phyloP scores from a whole-genome alignment of 2,329 filamentous ascomycete genomes.

The Coniochaeta sp. region DNA sequence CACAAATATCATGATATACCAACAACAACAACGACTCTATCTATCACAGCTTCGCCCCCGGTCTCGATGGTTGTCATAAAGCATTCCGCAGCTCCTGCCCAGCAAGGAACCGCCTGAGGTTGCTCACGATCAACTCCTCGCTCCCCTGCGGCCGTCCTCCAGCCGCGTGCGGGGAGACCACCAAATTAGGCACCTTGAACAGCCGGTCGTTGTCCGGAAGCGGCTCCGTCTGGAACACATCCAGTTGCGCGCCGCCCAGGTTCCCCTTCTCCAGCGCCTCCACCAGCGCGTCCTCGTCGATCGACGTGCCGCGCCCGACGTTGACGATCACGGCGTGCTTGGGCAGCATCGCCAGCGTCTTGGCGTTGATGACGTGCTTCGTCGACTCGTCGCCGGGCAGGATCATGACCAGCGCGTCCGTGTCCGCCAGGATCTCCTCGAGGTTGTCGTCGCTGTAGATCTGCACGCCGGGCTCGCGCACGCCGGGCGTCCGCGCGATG shows the following conservation, averaged over 20 bases:
- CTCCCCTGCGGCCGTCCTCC: slow-evolving; percentile 54
- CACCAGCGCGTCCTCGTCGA: slow-evolving; percentile 26
- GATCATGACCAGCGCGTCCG: slow-evolving; percentile 63
- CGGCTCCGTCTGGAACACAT: slow-evolving; percentile 35
- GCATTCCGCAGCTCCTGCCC: slow-evolving; percentile 51
- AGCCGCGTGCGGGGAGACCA: slow-evolving; percentile 51
- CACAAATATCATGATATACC: not conserved
- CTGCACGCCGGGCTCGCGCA: slow-evolving; percentile 47
- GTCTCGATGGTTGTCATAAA: slow-evolving; percentile 8
- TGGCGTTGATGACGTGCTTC: slow-evolving; percentile 44
- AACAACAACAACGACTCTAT: not conserved
- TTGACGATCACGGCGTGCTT: slow-evolving; percentile 51
- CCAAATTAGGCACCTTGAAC: slow-evolving; percentile 43
- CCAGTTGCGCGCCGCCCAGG: slow-evolving; percentile 26
- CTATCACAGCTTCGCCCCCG: slow-evolving; percentile 1
- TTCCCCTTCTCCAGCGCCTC: slow-evolving; percentile 18
- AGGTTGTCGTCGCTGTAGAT: slow-evolving; percentile 49
- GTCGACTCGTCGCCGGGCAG: slow-evolving; percentile 52
- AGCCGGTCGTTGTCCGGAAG: slow-evolving; percentile 32
- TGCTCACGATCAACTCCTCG: slow-evolving; percentile 53
- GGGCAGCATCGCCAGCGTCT: slow-evolving; percentile 44
- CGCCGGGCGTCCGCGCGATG: slow-evolving; percentile 47
- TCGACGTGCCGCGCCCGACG: slow-evolving; percentile 30
- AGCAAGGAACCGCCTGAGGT: slow-evolving; percentile 52
- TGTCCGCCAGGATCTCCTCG: slow-evolving; percentile 42